Evolutionary conservation across 2,329 filamentous ascomycete genomes (phyloP).

Genomic region (Calonectria naviculata): DNA sequence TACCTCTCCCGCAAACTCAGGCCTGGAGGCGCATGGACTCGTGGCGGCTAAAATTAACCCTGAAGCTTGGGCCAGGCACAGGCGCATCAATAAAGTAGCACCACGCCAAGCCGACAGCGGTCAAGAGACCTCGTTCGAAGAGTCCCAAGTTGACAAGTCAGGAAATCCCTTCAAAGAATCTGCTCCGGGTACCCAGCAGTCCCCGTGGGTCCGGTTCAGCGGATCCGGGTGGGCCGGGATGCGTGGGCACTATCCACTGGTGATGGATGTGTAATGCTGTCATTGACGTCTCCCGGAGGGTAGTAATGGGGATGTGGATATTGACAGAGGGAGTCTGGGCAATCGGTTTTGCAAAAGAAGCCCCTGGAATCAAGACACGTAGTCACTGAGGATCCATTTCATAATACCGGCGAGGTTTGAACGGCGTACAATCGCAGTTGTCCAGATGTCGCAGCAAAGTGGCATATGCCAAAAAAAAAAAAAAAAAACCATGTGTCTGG

Average conservation of each 20-base stretch:
- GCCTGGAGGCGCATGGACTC: background rate
- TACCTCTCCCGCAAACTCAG: background rate
- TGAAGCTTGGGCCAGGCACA: background rate
- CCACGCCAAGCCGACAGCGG: background rate
- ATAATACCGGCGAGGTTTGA: background rate
- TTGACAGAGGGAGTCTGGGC: background rate
- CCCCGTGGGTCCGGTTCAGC: background rate
- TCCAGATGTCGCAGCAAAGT: background rate
- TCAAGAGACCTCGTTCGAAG: background rate
- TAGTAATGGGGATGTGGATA: background rate
- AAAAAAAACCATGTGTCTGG: background rate
- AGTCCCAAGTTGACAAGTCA: background rate
- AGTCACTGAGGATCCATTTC: background rate
- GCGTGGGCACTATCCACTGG: conserved; percentile 5
- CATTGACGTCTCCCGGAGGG: background rate
- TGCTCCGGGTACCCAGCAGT: background rate
- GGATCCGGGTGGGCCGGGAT: conserved; percentile 2
- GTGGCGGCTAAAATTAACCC: background rate
- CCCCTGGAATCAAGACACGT: conserved; percentile 1
- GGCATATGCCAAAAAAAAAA: background rate
- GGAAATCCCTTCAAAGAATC: conserved; percentile 1
- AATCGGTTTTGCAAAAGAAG: background rate
- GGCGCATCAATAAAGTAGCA: background rate
- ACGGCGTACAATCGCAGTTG: background rate
- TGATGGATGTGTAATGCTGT: conserved; percentile 13